These are phyloP conservation scores for Chaetomium fimeti DNA, from an alignment of 495 filamentous ascomycete species.

Conservation along the genomic window DNA sequence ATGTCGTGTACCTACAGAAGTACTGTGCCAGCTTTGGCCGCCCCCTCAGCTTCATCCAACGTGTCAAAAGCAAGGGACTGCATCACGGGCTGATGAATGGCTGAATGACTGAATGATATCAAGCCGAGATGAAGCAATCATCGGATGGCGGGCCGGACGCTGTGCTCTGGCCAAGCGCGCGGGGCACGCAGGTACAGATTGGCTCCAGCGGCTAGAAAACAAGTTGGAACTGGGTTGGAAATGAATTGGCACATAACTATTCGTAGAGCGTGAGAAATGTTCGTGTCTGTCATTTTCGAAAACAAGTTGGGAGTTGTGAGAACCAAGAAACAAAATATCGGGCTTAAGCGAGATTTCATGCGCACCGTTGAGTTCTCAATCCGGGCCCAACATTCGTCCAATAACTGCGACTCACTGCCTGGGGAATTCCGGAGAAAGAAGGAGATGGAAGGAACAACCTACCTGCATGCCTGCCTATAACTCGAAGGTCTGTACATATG, in stretches of 20 bases:
- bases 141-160: slow-evolving; percentile 13
- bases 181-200: slow-evolving; percentile 29
- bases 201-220: not conserved
- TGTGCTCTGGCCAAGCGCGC: not conserved
- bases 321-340: not conserved
- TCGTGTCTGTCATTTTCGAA: not conserved
- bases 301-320: not conserved
- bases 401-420: not conserved
- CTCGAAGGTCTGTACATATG: too few relatives aligned
- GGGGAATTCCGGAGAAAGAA: too few relatives aligned
- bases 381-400: not conserved
- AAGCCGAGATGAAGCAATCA: slow-evolving; percentile 19
- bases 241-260: slow-evolving; percentile 15
- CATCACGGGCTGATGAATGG: not conserved
- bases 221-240: not conserved
- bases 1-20: not conserved
- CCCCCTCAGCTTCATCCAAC: not conserved
- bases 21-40: slow-evolving; percentile 14
- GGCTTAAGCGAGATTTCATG: slow-evolving; percentile 4
- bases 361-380: not conserved
- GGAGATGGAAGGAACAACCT: not conserved
- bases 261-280: not conserved
- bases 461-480: too few relatives aligned
- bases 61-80: not conserved
- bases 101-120: not conserved